Evolutionary conservation across 768 basidiomycete species (phyloP), one percentile per base, ranked within the genome.

Genomic region (Boletus rex-veris): DNA sequence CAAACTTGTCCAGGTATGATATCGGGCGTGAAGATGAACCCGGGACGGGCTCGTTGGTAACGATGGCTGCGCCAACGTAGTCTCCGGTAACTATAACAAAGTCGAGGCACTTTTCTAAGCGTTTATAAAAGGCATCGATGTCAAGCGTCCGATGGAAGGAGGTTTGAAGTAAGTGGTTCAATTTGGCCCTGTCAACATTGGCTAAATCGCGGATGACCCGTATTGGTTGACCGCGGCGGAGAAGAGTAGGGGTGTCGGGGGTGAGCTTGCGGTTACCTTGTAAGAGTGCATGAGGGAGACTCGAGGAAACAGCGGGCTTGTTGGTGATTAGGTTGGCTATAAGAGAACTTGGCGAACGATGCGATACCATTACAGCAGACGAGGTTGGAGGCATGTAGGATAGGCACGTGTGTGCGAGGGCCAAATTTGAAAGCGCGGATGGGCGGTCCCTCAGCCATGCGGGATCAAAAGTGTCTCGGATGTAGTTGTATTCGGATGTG

Each of bases 251-350:
- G 11, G 94, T 98, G 59, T 96, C 88, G 3, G 81, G 80, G 0
- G 92, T 94, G 48, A 98, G 80, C 62, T 86, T 88, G 46, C 90
- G 78, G 66, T 92, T 90, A 7, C 89, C 86, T 58, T 92, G 90
- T 26, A 98, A 80, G 16, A 98, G 78, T 7, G 96, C 92, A 62
- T 97, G 93, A 42, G 97, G 95, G 33, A 99, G 80, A 61, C 92
- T 95, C 3, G 95, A 96, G 63, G 92, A 95, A 55, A 96, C 85
- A 8, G 92, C 93, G 3, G 97, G 97, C 66, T 94, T 96, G 71
- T 99, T 99, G 31, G 96, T 99, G 66, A 99, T 95, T 26, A 99
- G 80, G 72, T 98, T 98, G 43, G 84, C 96, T 63, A 99, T 98
- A 57, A 99, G 82, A 3, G 92, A 92, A 56, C 91, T 92, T 0